Percentiles rank a stretch among this genome's conserved stretches.
Evolutionary conservation across 345 rosid genomes (phyloP).

Genomic region (Conringia planisiliqua): DNA sequence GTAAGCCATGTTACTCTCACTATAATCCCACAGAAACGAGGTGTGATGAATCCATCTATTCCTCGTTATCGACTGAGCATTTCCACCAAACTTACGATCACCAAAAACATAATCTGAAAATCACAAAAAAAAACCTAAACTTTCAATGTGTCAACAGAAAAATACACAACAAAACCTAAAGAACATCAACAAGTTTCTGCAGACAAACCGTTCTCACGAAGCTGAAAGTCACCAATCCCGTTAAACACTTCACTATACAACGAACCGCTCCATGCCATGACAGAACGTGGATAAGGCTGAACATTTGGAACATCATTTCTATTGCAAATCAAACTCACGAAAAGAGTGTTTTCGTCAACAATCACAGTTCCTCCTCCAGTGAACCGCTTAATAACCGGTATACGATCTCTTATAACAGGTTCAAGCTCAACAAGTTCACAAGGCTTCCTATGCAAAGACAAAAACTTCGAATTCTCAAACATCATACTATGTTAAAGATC

Average conservation of each 20-base stretch:
- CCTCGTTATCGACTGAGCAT: constrained; percentile 80
- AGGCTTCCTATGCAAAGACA: constrained; percentile 51
- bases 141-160: constrained; percentile 7
- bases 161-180: neutral
- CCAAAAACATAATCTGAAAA: constrained; percentile 80
- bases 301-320: constrained; percentile 59
- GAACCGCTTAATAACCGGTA: constrained; percentile 77
- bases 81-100: constrained; percentile 75
- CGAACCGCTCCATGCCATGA: constrained; percentile 78
- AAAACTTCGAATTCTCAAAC: neutral
- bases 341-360: constrained; percentile 64
- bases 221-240: constrained; percentile 54
- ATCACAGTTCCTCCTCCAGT: constrained; percentile 93
- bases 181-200: neutral
- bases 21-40: constrained; percentile 76
- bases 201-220: constrained; percentile 73
- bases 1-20: constrained; percentile 60
- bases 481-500: neutral
- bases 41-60: constrained; percentile 83
- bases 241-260: constrained; percentile 57
- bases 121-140: neutral
- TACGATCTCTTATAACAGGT: constrained; percentile 49
- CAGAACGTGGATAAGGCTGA: constrained; percentile 79
- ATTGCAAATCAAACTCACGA: constrained; percentile 78
- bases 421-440: constrained; percentile 64